phyloP scores from a whole-genome alignment of 2,329 filamentous ascomycete genomes.

The Fusarium hainanense region DNA sequence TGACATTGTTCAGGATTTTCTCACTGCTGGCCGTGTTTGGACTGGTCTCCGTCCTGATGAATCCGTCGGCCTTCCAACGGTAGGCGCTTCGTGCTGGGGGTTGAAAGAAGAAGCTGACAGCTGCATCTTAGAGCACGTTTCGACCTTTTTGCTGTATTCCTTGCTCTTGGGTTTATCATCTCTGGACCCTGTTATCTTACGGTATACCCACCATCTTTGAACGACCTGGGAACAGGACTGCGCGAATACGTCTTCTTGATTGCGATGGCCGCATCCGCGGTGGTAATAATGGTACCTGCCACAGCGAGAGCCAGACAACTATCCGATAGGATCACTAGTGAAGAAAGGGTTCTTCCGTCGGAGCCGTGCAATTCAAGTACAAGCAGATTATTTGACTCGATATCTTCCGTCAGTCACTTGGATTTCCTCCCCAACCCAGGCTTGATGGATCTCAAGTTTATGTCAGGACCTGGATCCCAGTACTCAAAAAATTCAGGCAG shows the following conservation, averaged over 20 bases:
- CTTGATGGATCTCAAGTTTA: constrained; percentile 21
- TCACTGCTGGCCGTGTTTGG: constrained; percentile 29
- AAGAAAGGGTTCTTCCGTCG: constrained; percentile 3
- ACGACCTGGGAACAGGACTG: constrained; percentile 21
- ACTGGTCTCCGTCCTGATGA: constrained; percentile 17
- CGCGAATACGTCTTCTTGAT: constrained; percentile 20
- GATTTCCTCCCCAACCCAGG: constrained; percentile 9
- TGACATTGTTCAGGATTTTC: constrained; percentile 28
- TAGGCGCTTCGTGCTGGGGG: constrained; percentile 17
- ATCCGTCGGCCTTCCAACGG: constrained; percentile 31
- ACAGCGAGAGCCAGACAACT: neutral
- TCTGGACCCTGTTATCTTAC: constrained; percentile 4
- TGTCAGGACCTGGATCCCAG: constrained; percentile 25
- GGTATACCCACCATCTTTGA: neutral
- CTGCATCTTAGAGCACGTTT: constrained; percentile 30
- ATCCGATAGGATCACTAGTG: constrained; percentile 7
- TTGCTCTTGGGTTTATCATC: constrained; percentile 17
- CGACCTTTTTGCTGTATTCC: constrained; percentile 11
- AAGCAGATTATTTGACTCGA: constrained; percentile 6
- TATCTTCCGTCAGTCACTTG: constrained; percentile 6
- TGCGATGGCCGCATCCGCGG: constrained; percentile 7
- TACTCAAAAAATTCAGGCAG: constrained; percentile 8
- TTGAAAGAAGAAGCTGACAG: constrained; percentile 28
- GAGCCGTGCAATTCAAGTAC: constrained; percentile 1
- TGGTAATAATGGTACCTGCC: constrained; percentile 13